A percentile compares a stretch with the other conserved stretches of the same genome.
phyloP scores from a whole-genome alignment of 208 protist genomes.

The Trypanosoma boissoni region DNA sequence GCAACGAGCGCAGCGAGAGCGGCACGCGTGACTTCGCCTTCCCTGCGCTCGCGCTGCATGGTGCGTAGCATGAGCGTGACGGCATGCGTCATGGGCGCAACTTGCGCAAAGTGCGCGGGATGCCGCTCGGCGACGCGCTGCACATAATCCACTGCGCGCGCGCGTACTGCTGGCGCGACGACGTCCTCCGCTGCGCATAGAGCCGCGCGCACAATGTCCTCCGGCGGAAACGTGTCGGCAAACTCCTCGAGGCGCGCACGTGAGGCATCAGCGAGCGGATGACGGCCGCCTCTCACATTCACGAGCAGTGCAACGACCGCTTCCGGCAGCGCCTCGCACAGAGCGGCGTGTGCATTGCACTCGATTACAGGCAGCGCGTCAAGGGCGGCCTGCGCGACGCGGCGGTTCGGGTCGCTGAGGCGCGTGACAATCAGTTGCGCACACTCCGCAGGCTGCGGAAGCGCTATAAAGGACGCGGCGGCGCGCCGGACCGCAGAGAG shows the following conservation, averaged over 20 bases:
- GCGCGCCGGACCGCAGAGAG: constrained; percentile 7
- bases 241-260: constrained; percentile 14
- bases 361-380: constrained; percentile 18
- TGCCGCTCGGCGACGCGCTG: constrained; percentile 27
- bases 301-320: constrained; percentile 24
- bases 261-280: constrained; percentile 6
- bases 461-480: constrained; percentile 8
- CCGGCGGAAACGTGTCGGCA: constrained; percentile 6
- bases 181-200: constrained; percentile 20
- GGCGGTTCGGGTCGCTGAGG: constrained; percentile 52
- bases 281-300: constrained; percentile 19
- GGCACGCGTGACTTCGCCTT: constrained; percentile 13
- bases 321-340: constrained; percentile 21
- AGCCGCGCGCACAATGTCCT: constrained; percentile 19
- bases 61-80: constrained; percentile 10
- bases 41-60: constrained; percentile 7
- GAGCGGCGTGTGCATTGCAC: background rate
- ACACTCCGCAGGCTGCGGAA: constrained; percentile 23
- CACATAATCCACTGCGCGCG: constrained; percentile 32
- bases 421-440: constrained; percentile 23
- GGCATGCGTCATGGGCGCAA: constrained; percentile 16
- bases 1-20: constrained; percentile 4
- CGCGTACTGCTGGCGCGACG: constrained; percentile 22
- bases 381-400: constrained; percentile 39
- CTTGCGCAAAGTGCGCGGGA: constrained; percentile 19